Percentiles rank a stretch among this genome's conserved stretches.
Evolutionary conservation across 2,329 filamentous ascomycete species (phyloP).

Genomic region (Aspergillus niger): DNA sequence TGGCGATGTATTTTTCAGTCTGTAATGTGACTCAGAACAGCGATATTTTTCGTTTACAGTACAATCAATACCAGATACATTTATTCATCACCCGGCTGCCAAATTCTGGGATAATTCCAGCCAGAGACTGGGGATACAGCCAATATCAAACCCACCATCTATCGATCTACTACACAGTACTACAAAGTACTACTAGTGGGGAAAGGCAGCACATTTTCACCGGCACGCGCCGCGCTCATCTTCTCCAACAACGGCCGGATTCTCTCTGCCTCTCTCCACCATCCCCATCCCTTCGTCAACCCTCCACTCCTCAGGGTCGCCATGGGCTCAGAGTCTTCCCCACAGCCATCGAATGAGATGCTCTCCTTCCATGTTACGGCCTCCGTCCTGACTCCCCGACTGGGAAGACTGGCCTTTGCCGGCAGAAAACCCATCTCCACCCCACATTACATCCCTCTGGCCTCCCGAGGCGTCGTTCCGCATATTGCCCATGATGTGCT

Average conservation of each 20-base stretch:
- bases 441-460: constrained; percentile 76
- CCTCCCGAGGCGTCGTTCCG: constrained; percentile 81
- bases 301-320: constrained; percentile 4
- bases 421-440: constrained; percentile 71
- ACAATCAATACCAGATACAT: too few relatives aligned
- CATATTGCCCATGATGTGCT: constrained; percentile 88
- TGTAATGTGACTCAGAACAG: neutral
- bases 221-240: neutral
- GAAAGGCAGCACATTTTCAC: constrained; percentile 4
- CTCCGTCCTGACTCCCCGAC: constrained; percentile 55
- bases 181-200: neutral
- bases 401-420: constrained; percentile 67
- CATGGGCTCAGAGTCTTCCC: constrained; percentile 33
- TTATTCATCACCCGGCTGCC: too few relatives aligned
- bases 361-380: constrained; percentile 39
- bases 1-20: neutral
- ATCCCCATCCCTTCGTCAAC: neutral
- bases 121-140: neutral
- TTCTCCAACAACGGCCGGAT: neutral
- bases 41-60: neutral
- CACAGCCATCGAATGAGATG: constrained; percentile 35
- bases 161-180: neutral
- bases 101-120: neutral
- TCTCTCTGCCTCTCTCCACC: constrained; percentile 5
- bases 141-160: neutral